A percentile compares a stretch with the other conserved stretches of the same genome.
Evolutionary conservation across 192 early-diverging fungal species (phyloP).

Genomic region (Podochytrium sp.): DNA sequence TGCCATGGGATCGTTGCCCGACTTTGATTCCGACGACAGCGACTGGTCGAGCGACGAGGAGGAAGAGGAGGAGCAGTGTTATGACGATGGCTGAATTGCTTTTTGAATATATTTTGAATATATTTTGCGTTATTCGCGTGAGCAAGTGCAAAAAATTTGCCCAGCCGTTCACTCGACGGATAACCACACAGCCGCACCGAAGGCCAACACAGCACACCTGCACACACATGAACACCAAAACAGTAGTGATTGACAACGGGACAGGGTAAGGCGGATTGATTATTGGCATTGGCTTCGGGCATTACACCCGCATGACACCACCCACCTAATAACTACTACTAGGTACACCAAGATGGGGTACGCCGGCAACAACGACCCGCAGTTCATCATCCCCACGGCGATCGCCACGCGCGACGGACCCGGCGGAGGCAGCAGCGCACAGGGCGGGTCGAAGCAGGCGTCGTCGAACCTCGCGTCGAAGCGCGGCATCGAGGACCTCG

Average conservation of each 20-base stretch:
- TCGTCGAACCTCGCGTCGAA: conserved; percentile 84
- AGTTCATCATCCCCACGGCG: conserved; percentile 94
- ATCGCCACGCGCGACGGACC: conserved; percentile 80
- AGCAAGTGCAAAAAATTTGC: no score
- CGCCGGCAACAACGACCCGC: conserved; percentile 97
- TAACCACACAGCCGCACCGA: not conserved
- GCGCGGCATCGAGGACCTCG: conserved; percentile 96
- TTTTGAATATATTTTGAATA: not conserved
- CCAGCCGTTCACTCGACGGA: not conserved
- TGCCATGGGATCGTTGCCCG: not conserved
- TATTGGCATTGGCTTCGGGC: no score
- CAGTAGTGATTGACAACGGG: conserved; percentile 98
- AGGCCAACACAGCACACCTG: not conserved
- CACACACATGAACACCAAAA: conserved; percentile 37
- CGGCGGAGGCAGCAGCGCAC: conserved; percentile 31
- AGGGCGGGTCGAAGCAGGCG: conserved; percentile 9
- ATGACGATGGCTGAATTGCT: not conserved
- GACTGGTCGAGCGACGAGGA: not conserved
- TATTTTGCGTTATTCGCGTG: not conserved
- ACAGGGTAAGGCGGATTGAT: conserved; percentile 73
- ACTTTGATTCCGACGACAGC: conserved; percentile 1
- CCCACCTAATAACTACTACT: no score
- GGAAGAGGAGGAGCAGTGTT: not conserved
- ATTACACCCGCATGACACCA: no score
- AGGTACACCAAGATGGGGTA: conserved; percentile 98